Conservation (phyloP, 2,329 filamentous ascomycete genomes). For the Aphanocladium album region DNA sequence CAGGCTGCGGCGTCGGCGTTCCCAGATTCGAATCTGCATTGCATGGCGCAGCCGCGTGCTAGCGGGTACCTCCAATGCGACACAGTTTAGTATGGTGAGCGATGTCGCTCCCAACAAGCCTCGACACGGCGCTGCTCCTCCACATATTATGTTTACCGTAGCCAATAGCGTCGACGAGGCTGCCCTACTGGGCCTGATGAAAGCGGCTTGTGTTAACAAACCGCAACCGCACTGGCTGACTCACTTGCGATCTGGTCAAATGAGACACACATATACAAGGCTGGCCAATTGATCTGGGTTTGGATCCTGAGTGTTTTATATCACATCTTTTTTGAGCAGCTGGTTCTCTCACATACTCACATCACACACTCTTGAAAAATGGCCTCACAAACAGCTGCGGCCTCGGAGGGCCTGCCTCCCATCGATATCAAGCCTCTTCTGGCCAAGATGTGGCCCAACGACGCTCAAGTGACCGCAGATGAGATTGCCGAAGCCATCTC, state of each 20-base stretch:
- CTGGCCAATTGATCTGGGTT: not conserved
- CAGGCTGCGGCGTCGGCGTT: not conserved
- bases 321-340: not conserved
- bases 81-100: not conserved
- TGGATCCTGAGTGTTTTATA: not conserved
- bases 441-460: conserved; percentile 63
- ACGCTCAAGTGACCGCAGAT: conserved; percentile 57
- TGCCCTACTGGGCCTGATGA: not conserved
- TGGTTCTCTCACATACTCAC: not conserved
- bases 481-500: conserved; percentile 90
- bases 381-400: conserved; percentile 24
- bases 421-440: conserved; percentile 67
- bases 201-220: not conserved
- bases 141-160: not conserved
- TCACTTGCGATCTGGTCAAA: not conserved
- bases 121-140: not conserved
- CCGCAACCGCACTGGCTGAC: not conserved
- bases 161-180: conserved; percentile 2
- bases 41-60: not conserved
- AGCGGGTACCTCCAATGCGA: not conserved
- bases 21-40: not conserved
- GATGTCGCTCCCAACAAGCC: not conserved
- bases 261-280: not conserved
- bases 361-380: conserved; percentile 19
- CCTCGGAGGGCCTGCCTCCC: conserved; percentile 26